Evolutionary conservation across 176 grass and related monocot genomes (phyloP).

Genomic region (Paspalum notatum): DNA sequence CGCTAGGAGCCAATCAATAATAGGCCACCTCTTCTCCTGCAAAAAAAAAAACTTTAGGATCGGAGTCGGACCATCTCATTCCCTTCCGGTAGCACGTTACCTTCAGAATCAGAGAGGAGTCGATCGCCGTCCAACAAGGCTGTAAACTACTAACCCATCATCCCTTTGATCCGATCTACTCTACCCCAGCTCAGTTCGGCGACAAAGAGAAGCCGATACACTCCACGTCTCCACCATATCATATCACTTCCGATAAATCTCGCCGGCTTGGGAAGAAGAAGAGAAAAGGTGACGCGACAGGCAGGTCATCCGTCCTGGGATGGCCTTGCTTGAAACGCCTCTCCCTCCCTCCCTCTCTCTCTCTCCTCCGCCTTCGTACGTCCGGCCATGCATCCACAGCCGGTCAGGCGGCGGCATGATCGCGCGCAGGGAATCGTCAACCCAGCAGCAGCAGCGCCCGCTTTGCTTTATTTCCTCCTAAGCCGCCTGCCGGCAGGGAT

Average conservation of each 20-base stretch:
- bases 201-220: background rate
- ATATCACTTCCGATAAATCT: constrained; percentile 11
- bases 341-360: background rate
- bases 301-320: background rate
- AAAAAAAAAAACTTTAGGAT: background rate
- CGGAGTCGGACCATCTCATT: constrained; percentile 4
- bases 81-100: background rate
- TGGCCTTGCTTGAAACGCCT: constrained; percentile 27
- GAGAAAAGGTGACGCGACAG: constrained; percentile 21
- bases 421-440: background rate
- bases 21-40: background rate
- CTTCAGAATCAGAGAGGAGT: background rate
- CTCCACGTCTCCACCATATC: background rate
- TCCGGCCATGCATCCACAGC: background rate
- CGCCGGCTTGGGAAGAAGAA: background rate
- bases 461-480: background rate
- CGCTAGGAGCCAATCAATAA: background rate
- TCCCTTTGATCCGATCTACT: constrained; percentile 4
- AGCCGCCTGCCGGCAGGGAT: background rate
- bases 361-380: background rate
- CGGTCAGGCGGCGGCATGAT: constrained; percentile 35
- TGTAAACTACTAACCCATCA: background rate
- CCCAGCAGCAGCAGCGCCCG: background rate
- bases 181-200: background rate
- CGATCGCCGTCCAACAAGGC: constrained; percentile 11